These are phyloP conservation scores for Ajuga reptans DNA, from an alignment of 305 asterid species.

Conservation along the genomic window DNA sequence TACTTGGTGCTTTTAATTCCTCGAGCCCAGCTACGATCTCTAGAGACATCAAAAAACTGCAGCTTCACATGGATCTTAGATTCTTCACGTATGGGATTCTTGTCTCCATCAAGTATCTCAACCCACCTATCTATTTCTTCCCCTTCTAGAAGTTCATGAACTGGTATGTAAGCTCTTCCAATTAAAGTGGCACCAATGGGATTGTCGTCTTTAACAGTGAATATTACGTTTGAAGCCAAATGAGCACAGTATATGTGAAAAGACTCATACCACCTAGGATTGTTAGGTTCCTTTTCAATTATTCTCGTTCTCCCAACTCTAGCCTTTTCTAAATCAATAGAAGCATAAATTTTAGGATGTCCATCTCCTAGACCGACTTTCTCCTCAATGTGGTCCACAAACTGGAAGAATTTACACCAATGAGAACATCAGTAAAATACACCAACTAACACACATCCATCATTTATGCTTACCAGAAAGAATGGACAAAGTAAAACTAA, in stretches of 20 bases:
- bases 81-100: constrained; percentile 50
- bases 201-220: constrained; percentile 78
- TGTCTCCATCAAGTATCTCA: constrained; percentile 60
- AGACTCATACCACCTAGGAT: constrained; percentile 75
- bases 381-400: constrained; percentile 60
- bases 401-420: constrained; percentile 32
- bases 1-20: constrained; percentile 57
- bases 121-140: constrained; percentile 81
- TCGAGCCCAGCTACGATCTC: constrained; percentile 73
- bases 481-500: neutral
- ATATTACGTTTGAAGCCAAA: constrained; percentile 54
- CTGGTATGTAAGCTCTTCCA: constrained; percentile 82
- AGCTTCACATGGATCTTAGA: constrained; percentile 80
- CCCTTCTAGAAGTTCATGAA: constrained; percentile 56
- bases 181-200: constrained; percentile 86
- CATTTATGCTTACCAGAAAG: neutral
- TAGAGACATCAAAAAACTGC: constrained; percentile 61
- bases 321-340: constrained; percentile 71
- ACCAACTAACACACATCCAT: neutral
- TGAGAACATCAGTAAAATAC: constrained; percentile 8
- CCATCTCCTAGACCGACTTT: constrained; percentile 71
- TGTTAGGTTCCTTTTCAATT: constrained; percentile 57
- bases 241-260: constrained; percentile 84
- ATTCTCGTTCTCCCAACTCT: constrained; percentile 74
- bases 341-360: constrained; percentile 64